phyloP scores from a whole-genome alignment of 768 basidiomycete genomes.

The Pulveroboletus sp. region DNA sequence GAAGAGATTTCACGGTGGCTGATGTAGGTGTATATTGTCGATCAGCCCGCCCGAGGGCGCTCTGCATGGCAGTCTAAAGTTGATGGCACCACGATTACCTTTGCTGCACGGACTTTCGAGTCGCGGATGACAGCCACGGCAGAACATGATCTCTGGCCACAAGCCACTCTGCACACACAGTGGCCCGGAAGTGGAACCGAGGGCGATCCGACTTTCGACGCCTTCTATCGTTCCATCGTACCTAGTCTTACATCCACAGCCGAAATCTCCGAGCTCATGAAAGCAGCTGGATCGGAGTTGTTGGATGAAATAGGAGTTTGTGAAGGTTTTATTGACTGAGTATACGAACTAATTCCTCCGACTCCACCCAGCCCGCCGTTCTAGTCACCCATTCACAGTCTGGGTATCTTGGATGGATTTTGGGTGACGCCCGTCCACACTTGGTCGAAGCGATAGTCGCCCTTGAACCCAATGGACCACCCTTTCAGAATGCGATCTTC shows the following conservation, averaged over 20 bases:
- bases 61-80: constrained; percentile 39
- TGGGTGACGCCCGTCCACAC: constrained; percentile 43
- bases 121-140: constrained; percentile 42
- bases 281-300: constrained; percentile 37
- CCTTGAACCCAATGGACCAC: constrained; percentile 48
- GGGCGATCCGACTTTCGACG: constrained; percentile 43
- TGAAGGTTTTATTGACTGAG: background rate
- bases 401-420: constrained; percentile 45
- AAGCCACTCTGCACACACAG: constrained; percentile 43
- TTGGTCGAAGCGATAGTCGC: constrained; percentile 45
- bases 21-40: constrained; percentile 40
- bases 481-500: constrained; percentile 39
- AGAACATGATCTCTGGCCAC: constrained; percentile 40
- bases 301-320: constrained; percentile 47
- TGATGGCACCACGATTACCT: constrained; percentile 34
- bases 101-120: constrained; percentile 32
- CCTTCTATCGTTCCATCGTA: constrained; percentile 41
- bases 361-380: constrained; percentile 35
- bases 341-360: constrained; percentile 1
- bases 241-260: constrained; percentile 35
- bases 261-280: constrained; percentile 37
- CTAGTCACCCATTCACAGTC: constrained; percentile 51
- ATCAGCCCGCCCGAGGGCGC: constrained; percentile 43
- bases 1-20: background rate
- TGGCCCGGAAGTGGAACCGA: constrained; percentile 50